phyloP scores from a whole-genome alignment of 352 stramenopile species.

The Aphanomyces cochlioides region DNA sequence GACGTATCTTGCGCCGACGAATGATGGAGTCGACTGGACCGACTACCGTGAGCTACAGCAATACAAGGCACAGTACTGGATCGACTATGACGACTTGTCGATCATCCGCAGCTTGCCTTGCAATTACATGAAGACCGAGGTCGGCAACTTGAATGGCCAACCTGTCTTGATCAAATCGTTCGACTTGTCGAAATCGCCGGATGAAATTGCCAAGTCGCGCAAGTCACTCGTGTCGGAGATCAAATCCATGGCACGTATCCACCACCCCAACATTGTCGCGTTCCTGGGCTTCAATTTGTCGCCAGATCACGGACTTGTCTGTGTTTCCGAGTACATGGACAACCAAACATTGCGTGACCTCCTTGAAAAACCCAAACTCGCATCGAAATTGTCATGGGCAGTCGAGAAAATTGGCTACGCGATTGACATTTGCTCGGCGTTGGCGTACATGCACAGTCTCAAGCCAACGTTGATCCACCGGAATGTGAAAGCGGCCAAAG shows the following conservation, averaged over 20 bases:
- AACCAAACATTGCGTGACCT: conserved; percentile 8
- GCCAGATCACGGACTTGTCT: neutral
- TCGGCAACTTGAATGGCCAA: conserved; percentile 20
- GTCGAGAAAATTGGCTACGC: conserved; percentile 38
- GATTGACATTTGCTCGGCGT: conserved; percentile 35
- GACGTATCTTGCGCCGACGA: neutral
- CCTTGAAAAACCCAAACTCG: neutral
- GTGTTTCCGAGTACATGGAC: conserved; percentile 21
- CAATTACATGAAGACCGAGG: conserved; percentile 22
- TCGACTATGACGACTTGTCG: neutral
- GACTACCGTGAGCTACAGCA: neutral
- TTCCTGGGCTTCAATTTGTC: conserved; percentile 19
- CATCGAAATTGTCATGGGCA: conserved; percentile 33
- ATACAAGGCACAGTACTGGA: no score
- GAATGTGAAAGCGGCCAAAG: conserved; percentile 56
- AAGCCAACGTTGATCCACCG: conserved; percentile 41
- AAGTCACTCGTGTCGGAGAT: conserved; percentile 25
- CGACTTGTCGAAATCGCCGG: neutral
- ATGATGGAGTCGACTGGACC: neutral
- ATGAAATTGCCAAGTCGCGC: conserved; percentile 4
- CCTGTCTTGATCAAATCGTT: conserved; percentile 21
- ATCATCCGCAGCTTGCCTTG: conserved; percentile 7
- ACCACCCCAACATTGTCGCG: conserved; percentile 20
- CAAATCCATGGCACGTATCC: conserved; percentile 2
- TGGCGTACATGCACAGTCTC: conserved; percentile 37